Evolutionary conservation across 139 green algal species (phyloP), one percentile per base, ranked within the genome.

Genomic region (Ettlia oleoabundans): DNA sequence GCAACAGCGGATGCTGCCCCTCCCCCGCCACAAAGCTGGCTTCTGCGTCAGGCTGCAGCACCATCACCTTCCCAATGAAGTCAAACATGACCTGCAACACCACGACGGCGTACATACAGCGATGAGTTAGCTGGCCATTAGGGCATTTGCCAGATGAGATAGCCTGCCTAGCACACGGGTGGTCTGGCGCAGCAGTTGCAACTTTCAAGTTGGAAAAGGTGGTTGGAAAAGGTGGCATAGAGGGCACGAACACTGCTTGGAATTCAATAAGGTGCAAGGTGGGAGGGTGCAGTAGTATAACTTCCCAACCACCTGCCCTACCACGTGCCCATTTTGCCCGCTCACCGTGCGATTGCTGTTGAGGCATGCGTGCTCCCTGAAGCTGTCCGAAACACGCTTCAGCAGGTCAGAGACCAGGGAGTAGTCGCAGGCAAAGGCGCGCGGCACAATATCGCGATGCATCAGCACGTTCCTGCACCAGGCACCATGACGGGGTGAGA

Each of bases 401-500:
- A 98, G 87, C 38, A 98, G 88, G 72, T 92, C 80, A 37, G 92
- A 90, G 13, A 99, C 92, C 19, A 93, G 86, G 6, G 88, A 89
- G 91, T 99, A 99, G 89, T 99, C 95, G 87, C 97, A 99, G 26
- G 94, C 90, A 84, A 99, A 99, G 32, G 96, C 96, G 26, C 96
- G 93, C 0, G 97, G 97, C 69, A 99, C 97, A 69, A 99, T 95
- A 89, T 99, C 97, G 6, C 90, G 83, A 9, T 91, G 80, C 86
- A 90, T 86, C 41, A 97, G 86, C 30, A 98, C 89, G 82, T 96
- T 96, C 40, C n/a, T n/a, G n/a, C n/a, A n/a, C n/a, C n/a, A n/a
- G n/a, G n/a, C n/a, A n/a, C n/a, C n/a, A n/a, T n/a, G n/a, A n/a
- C n/a, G n/a, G n/a, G n/a, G n/a, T n/a, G n/a, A n/a, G n/a, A n/a